phyloP scores from a whole-genome alignment of 805 yeast genomes.

The Candida peoriensis region DNA sequence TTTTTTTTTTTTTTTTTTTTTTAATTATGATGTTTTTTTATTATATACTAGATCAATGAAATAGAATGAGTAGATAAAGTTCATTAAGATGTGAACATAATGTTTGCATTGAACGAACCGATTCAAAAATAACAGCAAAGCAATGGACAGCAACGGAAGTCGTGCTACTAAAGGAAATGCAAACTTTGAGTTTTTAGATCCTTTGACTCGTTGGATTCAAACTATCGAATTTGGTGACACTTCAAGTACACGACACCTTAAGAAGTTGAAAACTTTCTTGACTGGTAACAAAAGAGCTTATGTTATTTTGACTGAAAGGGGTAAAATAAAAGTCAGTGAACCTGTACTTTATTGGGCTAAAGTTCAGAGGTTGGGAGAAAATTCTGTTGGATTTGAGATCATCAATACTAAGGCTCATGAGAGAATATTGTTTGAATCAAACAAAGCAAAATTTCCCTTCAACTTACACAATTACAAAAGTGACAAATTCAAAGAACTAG shows the following conservation, averaged over 20 bases:
- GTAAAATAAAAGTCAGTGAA: background rate
- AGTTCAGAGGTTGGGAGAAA: constrained; percentile 2
- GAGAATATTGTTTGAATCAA: background rate
- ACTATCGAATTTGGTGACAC: background rate
- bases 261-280: background rate
- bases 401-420: constrained; percentile 2
- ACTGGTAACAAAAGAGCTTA: constrained; percentile 1
- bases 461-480: background rate
- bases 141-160: too few relatives aligned
- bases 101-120: too few relatives aligned
- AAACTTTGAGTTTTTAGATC: too few relatives aligned
- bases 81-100: too few relatives aligned
- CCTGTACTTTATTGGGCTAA: constrained; percentile 7
- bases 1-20: constrained; percentile 2
- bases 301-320: constrained; percentile 7
- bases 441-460: background rate
- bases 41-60: background rate
- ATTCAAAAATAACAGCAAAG: too few relatives aligned
- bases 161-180: too few relatives aligned
- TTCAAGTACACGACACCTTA: background rate
- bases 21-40: too few relatives aligned
- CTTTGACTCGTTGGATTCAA: too few relatives aligned
- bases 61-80: background rate
- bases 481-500: background rate
- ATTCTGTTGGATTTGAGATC: constrained; percentile 7